Evolutionary conservation across 192 early-diverging fungal species (phyloP).

Genomic region (Glomus cerebriforme): DNA sequence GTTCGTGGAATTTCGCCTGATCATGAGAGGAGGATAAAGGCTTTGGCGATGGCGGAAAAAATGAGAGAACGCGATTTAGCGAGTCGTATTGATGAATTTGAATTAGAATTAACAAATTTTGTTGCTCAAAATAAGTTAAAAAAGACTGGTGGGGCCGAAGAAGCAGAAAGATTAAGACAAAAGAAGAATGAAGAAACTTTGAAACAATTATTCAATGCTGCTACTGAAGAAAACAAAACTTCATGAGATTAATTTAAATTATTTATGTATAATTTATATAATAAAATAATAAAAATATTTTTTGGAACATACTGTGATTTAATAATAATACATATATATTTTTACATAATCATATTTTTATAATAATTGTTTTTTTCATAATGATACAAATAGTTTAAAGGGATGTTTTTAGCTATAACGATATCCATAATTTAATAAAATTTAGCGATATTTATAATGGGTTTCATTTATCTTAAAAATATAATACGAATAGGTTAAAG

Average conservation of each 20-base stretch:
- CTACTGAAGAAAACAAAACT: neutral
- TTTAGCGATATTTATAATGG: too few relatives aligned
- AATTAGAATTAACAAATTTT: constrained; percentile 68
- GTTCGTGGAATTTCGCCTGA: constrained; percentile 70
- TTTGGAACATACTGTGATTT: too few relatives aligned
- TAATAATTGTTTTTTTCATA: too few relatives aligned
- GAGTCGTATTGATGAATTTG: constrained; percentile 75
- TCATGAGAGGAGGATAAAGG: constrained; percentile 62
- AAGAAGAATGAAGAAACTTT: constrained; percentile 69
- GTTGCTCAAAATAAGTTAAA: constrained; percentile 65
- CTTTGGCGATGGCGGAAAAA: constrained; percentile 66
- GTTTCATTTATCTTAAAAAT: too few relatives aligned
- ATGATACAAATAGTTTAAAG: too few relatives aligned
- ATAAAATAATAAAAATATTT: too few relatives aligned
- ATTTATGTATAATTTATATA: neutral
- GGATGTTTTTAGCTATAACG: too few relatives aligned
- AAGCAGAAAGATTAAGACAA: constrained; percentile 67
- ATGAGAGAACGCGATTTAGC: constrained; percentile 67
- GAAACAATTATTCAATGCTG: constrained; percentile 46
- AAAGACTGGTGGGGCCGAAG: constrained; percentile 76
- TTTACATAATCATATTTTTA: too few relatives aligned
- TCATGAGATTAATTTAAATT: neutral
- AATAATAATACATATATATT: too few relatives aligned
- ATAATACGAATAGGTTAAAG: too few relatives aligned
- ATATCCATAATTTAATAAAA: too few relatives aligned